These are phyloP conservation scores for Spiraea crenata DNA, from an alignment of 331 rosid genomes.

Conservation along the genomic window DNA sequence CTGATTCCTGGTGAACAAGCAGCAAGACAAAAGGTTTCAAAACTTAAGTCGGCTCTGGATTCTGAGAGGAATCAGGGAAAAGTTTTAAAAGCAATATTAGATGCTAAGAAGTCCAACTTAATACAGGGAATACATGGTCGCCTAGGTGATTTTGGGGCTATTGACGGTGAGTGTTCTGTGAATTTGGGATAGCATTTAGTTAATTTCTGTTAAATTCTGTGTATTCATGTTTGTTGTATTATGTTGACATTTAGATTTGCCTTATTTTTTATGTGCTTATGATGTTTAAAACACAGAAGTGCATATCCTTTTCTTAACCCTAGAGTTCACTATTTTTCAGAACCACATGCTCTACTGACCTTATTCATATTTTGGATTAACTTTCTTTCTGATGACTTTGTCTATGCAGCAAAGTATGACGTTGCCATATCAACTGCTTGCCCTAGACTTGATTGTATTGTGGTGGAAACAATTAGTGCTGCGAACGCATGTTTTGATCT, in stretches of 20 bases:
- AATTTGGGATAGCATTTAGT: neutral
- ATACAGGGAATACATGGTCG: constrained; percentile 94
- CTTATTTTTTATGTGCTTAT: neutral
- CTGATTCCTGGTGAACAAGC: constrained; percentile 82
- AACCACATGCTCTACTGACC: neutral
- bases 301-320: neutral
- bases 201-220: neutral
- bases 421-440: constrained; percentile 96
- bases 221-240: too few species aligned
- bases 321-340: neutral
- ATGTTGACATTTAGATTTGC: too few species aligned
- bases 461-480: constrained; percentile 86
- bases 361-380: constrained; percentile 16
- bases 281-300: neutral
- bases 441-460: constrained; percentile 82
- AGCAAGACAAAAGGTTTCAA: constrained; percentile 94
- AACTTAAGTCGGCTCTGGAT: constrained; percentile 76
- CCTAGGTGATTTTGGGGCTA: constrained; percentile 98
- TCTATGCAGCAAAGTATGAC: constrained; percentile 81
- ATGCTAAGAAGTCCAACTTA: constrained; percentile 69
- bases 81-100: constrained; percentile 72
- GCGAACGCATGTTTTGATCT: constrained; percentile 95
- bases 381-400: constrained; percentile 13
- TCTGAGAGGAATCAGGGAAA: constrained; percentile 93
- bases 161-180: constrained; percentile 59